phyloP scores from a whole-genome alignment of 257 asterid species.

The Jacaranda mimosifolia region DNA sequence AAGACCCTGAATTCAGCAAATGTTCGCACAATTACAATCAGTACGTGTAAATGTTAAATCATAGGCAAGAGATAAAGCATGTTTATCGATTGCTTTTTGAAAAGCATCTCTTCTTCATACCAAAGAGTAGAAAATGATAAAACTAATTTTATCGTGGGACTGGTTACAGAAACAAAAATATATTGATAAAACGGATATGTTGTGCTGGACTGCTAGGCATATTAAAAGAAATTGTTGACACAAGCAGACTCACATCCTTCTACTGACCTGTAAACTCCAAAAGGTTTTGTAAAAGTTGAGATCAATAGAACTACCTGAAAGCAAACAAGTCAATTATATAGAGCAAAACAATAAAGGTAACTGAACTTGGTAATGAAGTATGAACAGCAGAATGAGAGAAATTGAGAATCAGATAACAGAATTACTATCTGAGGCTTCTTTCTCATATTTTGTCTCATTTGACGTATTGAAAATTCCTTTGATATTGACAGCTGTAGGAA shows the following conservation, averaged over 20 bases:
- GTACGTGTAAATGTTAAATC: neutral
- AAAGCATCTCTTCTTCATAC: constrained; percentile 16
- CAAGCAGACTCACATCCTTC: constrained; percentile 20
- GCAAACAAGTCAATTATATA: constrained; percentile 37
- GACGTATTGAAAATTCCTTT: constrained; percentile 98
- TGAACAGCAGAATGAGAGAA: constrained; percentile 15
- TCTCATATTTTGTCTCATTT: constrained; percentile 95
- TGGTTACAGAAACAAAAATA: neutral
- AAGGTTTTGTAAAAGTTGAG: constrained; percentile 96
- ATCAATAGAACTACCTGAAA: constrained; percentile 90
- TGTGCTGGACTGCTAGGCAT: neutral
- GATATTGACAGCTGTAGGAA: constrained; percentile 88
- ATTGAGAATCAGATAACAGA: constrained; percentile 26
- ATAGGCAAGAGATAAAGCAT: constrained; percentile 9
- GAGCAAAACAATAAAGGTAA: constrained; percentile 11
- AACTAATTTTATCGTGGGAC: neutral
- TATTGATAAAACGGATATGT: constrained; percentile 19
- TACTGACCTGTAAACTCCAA: constrained; percentile 97
- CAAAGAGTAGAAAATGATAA: constrained; percentile 15
- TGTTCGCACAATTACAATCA: constrained; percentile 19
- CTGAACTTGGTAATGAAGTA: constrained; percentile 26
- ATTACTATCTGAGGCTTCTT: constrained; percentile 86
- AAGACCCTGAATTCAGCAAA: neutral
- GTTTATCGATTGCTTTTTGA: neutral
- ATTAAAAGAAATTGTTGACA: constrained; percentile 7